Conservation (phyloP, 2,329 filamentous ascomycete genomes). For the Leptographium wingfieldii region DNA sequence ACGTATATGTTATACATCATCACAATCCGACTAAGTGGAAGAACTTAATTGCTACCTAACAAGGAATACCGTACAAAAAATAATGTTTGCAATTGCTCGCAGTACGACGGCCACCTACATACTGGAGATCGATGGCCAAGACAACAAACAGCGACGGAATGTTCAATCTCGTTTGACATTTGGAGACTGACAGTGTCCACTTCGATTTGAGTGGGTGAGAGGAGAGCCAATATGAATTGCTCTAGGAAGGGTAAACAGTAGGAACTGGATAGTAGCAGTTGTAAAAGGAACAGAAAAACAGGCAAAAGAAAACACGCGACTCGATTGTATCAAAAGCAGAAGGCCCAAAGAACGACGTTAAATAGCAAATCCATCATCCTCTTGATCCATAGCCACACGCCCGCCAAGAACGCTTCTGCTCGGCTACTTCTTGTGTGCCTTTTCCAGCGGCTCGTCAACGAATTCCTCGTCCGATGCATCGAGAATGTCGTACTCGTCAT, state of each 20-base stretch:
- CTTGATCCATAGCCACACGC: neutral
- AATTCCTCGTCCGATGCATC: conserved; percentile 89
- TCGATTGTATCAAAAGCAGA: neutral
- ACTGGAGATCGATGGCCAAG: neutral
- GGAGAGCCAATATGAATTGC: neutral
- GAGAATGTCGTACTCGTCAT: conserved; percentile 96
- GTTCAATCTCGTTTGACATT: neutral
- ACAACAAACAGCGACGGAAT: neutral
- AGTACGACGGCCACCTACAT: neutral
- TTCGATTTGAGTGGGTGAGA: neutral
- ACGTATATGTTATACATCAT: neutral
- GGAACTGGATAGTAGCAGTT: neutral
- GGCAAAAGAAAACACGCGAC: neutral
- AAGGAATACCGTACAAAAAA: neutral
- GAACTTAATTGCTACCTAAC: neutral
- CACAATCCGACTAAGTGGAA: neutral
- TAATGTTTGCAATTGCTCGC: neutral
- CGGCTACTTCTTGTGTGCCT: conserved; percentile 10
- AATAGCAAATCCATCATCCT: neutral
- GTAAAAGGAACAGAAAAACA: neutral
- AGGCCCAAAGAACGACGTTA: neutral
- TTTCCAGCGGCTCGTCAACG: conserved; percentile 38
- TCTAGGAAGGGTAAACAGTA: neutral
- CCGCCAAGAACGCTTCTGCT: neutral
- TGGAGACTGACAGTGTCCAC: no score